Evolutionary conservation across 78 protist species (phyloP).

Genomic region (Paratrimastix pyriformis): DNA sequence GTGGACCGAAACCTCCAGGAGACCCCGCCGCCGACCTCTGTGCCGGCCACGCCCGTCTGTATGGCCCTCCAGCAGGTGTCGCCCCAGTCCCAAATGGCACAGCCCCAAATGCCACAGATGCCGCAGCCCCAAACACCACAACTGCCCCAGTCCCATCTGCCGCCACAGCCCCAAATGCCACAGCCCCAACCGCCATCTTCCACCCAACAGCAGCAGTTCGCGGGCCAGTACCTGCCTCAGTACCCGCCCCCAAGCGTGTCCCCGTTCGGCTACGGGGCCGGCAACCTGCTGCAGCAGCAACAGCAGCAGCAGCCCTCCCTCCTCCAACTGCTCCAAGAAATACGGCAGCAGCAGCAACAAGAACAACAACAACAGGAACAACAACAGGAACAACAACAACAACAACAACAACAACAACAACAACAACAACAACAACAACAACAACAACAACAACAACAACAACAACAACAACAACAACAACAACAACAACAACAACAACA

Average conservation of each 20-base stretch:
- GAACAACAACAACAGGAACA: neutral
- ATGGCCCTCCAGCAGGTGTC: no score
- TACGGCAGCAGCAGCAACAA: neutral
- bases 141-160: neutral
- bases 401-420: neutral
- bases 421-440: neutral
- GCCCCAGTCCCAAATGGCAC: no score
- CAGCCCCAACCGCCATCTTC: no score
- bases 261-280: neutral
- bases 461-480: neutral
- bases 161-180: no score
- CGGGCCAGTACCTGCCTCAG: neutral
- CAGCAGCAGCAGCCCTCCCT: neutral
- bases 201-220: no score
- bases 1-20: no score
- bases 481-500: neutral
- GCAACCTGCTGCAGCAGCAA: neutral
- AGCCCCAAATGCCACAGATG: no score
- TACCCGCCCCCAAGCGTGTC: neutral
- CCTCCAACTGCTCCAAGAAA: neutral
- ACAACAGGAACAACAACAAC: neutral
- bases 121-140: neutral
- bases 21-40: no score
- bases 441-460: neutral
- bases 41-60: no score